Evolutionary conservation across 2,329 filamentous ascomycete species (phyloP).

Genomic region (Alternaria incomplexa): DNA sequence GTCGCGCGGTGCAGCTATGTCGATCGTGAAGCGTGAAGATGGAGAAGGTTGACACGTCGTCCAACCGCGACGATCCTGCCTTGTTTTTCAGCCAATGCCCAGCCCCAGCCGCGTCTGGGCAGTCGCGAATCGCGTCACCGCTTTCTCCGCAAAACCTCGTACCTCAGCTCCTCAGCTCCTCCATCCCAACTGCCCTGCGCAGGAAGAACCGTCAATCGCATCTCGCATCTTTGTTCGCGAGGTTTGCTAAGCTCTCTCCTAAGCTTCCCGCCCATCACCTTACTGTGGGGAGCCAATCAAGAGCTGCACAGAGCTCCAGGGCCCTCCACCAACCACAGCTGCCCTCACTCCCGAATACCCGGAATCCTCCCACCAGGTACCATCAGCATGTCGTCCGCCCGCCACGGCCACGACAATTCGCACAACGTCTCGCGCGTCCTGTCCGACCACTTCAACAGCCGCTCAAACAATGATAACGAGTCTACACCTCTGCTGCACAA

Average conservation of each 20-base stretch:
- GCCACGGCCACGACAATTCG: conserved; percentile 13
- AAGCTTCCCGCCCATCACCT: too few relatives aligned
- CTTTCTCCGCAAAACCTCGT: background rate
- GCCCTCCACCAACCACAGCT: background rate
- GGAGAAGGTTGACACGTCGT: background rate
- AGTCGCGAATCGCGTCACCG: conserved; percentile 6
- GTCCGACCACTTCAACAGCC: conserved; percentile 17
- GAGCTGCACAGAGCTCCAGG: background rate
- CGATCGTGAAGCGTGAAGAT: background rate
- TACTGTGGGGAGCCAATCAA: background rate
- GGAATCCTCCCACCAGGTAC: background rate
- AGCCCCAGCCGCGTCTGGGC: conserved; percentile 9
- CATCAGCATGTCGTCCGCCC: conserved; percentile 10
- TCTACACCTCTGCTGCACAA: conserved; percentile 39
- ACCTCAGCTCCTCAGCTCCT: conserved; percentile 6
- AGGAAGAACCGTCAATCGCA: background rate
- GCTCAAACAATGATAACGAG: conserved; percentile 25
- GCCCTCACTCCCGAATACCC: background rate
- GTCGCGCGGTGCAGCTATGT: too few relatives aligned
- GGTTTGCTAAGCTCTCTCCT: too few relatives aligned
- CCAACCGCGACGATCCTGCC: conserved; percentile 1
- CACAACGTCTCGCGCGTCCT: conserved; percentile 11
- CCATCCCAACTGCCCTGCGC: conserved; percentile 1
- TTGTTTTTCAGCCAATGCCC: background rate
- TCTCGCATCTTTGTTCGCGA: background rate